Conservation (phyloP, 768 basidiomycete genomes). For the Crucibulum laeve region DNA sequence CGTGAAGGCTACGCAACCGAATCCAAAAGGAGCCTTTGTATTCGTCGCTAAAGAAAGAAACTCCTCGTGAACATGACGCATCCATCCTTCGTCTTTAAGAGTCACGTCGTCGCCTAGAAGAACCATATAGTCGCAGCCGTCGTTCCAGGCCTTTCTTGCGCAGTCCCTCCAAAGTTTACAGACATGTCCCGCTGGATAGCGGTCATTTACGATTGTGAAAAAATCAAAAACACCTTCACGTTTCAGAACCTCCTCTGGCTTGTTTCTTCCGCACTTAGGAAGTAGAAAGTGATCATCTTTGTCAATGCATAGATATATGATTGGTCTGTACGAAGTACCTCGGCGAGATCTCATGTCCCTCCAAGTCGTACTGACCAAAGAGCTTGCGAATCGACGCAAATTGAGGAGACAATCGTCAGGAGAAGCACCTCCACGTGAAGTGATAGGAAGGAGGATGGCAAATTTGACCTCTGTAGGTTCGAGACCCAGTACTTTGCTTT, state of each 20-base stretch:
- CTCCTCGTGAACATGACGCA: constrained; percentile 31
- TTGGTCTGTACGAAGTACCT: constrained; percentile 26
- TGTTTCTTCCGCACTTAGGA: constrained; percentile 14
- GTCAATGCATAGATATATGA: constrained; percentile 52
- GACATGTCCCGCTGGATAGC: constrained; percentile 41
- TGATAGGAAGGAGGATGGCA: constrained; percentile 55
- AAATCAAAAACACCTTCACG: constrained; percentile 33
- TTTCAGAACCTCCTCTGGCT: constrained; percentile 31
- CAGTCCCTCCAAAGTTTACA: constrained; percentile 52
- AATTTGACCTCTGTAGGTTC: constrained; percentile 29
- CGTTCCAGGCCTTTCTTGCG: constrained; percentile 42
- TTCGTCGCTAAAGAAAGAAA: constrained; percentile 30
- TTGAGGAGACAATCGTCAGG: constrained; percentile 35
- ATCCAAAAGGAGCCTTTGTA: constrained; percentile 33
- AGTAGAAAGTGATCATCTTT: constrained; percentile 40
- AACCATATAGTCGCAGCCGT: constrained; percentile 44
- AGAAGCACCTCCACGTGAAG: constrained; percentile 36
- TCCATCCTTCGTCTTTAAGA: constrained; percentile 50
- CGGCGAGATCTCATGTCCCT: constrained; percentile 30
- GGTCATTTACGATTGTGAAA: constrained; percentile 26
- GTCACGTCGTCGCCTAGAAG: constrained; percentile 54
- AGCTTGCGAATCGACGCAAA: constrained; percentile 36
- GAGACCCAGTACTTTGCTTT: constrained; percentile 37
- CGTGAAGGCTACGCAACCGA: constrained; percentile 57
- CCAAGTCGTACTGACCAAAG: constrained; percentile 42